Conservation (phyloP, 306 rosid genomes). For the Vachellia collinsii region DNA sequence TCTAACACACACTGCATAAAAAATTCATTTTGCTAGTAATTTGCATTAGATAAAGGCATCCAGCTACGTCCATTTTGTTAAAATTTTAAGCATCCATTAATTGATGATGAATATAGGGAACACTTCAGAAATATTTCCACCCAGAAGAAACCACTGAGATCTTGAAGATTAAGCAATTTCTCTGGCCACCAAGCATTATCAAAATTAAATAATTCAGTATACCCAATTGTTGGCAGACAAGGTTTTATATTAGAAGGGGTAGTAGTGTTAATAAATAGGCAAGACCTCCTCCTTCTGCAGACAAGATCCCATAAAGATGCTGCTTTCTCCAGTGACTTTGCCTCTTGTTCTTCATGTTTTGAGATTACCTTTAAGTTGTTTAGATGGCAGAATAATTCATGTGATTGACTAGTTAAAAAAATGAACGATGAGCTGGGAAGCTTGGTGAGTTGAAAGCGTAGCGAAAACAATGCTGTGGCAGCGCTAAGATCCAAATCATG, state of each 20-base stretch:
- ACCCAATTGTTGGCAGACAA: background rate
- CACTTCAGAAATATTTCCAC: conserved; percentile 4
- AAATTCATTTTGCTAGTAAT: background rate
- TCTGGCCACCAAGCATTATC: background rate
- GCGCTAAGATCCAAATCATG: conserved; percentile 11
- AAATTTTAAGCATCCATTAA: background rate
- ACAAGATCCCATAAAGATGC: conserved; percentile 37
- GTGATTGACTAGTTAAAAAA: conserved; percentile 27
- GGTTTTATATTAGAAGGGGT: background rate
- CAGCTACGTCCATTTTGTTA: background rate
- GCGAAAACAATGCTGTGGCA: conserved; percentile 23
- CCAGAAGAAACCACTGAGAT: conserved; percentile 22
- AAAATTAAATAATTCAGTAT: background rate
- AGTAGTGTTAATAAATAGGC: background rate
- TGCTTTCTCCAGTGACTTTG: background rate
- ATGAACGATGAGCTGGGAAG: conserved; percentile 28
- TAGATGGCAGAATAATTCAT: conserved; percentile 29
- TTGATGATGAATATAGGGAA: background rate
- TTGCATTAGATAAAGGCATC: background rate
- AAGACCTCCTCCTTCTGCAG: background rate
- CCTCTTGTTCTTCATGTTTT: background rate
- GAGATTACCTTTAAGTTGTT: conserved; percentile 22
- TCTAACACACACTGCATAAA: background rate
- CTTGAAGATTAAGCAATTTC: conserved; percentile 6
- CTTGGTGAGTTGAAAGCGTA: conserved; percentile 36